phyloP scores from a whole-genome alignment of 345 rosid genomes.

The Populus deltoides region DNA sequence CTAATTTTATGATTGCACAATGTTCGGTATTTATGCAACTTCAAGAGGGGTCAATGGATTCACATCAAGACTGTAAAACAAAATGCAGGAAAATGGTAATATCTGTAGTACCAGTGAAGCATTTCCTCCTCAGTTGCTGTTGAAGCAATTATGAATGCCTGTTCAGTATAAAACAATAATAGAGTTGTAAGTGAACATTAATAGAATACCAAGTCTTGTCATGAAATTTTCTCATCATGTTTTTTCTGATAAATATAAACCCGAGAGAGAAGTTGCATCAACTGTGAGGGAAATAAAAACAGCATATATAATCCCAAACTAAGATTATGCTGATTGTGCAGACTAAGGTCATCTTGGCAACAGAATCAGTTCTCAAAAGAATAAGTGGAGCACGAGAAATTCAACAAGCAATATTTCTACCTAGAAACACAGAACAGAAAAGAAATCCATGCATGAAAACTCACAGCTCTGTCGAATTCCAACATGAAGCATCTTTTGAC shows the following conservation, averaged over 20 bases:
- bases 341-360: not conserved
- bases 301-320: not conserved
- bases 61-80: not conserved
- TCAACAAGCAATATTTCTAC: not conserved
- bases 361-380: not conserved
- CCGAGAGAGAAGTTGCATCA: not conserved
- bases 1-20: not conserved
- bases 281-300: not conserved
- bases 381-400: not conserved
- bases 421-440: not conserved
- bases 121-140: conserved; percentile 89
- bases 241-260: not conserved
- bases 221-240: not conserved
- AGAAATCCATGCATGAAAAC: conserved; percentile 28
- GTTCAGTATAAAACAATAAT: conserved; percentile 32
- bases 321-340: not conserved
- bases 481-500: conserved; percentile 97
- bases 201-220: not conserved
- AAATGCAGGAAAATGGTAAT: conserved; percentile 1
- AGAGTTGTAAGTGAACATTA: conserved; percentile 12
- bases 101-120: conserved; percentile 71
- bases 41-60: not conserved
- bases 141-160: conserved; percentile 99
- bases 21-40: not conserved
- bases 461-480: conserved; percentile 92